Percentiles rank a stretch among this genome's conserved stretches.
Conservation (phyloP, 2,329 filamentous ascomycete genomes). For the Fusarium armeniacum region DNA sequence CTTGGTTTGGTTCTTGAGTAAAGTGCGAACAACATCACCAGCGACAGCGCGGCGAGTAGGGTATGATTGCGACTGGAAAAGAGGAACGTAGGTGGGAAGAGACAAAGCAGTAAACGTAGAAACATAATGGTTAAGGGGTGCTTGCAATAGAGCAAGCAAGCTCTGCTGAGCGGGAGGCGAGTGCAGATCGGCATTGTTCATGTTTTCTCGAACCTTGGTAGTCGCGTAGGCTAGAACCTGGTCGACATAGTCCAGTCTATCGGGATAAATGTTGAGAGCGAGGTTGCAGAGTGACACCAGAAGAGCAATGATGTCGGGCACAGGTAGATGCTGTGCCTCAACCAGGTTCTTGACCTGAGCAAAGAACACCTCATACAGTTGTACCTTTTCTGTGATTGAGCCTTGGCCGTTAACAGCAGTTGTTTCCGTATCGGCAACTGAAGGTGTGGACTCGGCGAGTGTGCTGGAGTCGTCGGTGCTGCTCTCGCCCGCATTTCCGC, state of each 20-base stretch:
- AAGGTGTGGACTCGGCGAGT: conserved; percentile 54
- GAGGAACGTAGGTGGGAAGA: conserved; percentile 89
- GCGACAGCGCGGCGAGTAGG: conserved; percentile 91
- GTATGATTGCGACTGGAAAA: conserved; percentile 93
- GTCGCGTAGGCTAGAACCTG: conserved; percentile 92
- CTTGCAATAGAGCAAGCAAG: conserved; percentile 89
- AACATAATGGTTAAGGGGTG: conserved; percentile 88
- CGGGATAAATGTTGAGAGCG: conserved; percentile 94
- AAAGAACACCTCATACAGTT: conserved; percentile 97
- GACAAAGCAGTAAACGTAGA: conserved; percentile 97
- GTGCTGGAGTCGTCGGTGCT: conserved; percentile 53
- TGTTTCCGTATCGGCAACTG: conserved; percentile 62
- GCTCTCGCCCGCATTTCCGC: conserved; percentile 33
- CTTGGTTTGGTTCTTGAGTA: conserved; percentile 85
- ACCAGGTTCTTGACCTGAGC: conserved; percentile 95
- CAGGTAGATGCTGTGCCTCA: conserved; percentile 88
- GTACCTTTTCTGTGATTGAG: conserved; percentile 74
- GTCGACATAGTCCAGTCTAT: conserved; percentile 92
- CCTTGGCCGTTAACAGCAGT: conserved; percentile 64
- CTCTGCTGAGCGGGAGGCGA: conserved; percentile 89
- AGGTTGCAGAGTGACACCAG: conserved; percentile 95
- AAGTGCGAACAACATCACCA: conserved; percentile 83
- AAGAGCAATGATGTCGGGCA: conserved; percentile 94
- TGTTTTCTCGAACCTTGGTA: conserved; percentile 87
- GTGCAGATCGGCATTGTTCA: conserved; percentile 95